Evolutionary conservation across 345 rosid species (phyloP).

Genomic region (Psidium guajava): DNA sequence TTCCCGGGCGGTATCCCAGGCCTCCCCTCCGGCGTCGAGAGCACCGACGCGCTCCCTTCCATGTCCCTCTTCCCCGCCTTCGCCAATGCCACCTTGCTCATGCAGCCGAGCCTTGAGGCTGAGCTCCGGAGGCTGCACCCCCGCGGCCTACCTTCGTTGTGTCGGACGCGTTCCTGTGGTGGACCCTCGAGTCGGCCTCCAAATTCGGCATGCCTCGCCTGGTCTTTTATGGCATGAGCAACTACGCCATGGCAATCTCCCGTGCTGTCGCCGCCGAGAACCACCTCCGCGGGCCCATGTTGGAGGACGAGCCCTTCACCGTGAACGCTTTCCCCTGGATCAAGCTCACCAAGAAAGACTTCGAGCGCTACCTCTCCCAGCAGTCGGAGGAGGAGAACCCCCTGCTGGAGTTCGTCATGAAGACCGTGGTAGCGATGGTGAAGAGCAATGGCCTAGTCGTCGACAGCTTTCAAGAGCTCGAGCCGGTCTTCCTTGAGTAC

Average conservation of each 20-base stretch:
- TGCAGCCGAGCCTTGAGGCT: conserved; percentile 45
- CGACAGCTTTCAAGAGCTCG: conserved; percentile 64
- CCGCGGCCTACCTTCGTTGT: conserved; percentile 42
- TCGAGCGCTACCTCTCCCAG: conserved; percentile 4
- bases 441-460: conserved; percentile 33
- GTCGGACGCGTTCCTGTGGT: conserved; percentile 70
- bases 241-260: conserved; percentile 7
- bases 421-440: neutral
- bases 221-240: conserved; percentile 39
- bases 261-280: neutral
- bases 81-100: conserved; percentile 38
- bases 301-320: conserved; percentile 32
- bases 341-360: conserved; percentile 30
- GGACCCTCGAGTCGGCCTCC: conserved; percentile 58
- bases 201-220: conserved; percentile 52
- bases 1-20: conserved; percentile 36
- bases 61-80: conserved; percentile 39
- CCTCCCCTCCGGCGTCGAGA: conserved; percentile 45
- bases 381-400: neutral
- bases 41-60: conserved; percentile 63
- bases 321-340: conserved; percentile 64
- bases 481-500: conserved; percentile 35
- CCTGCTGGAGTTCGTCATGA: conserved; percentile 1
- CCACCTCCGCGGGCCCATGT: conserved; percentile 2
- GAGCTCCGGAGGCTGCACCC: conserved; percentile 21